These are phyloP conservation scores for Fusarium xylarioides DNA, from an alignment of 2,329 filamentous ascomycete genomes.

Conservation along the genomic window DNA sequence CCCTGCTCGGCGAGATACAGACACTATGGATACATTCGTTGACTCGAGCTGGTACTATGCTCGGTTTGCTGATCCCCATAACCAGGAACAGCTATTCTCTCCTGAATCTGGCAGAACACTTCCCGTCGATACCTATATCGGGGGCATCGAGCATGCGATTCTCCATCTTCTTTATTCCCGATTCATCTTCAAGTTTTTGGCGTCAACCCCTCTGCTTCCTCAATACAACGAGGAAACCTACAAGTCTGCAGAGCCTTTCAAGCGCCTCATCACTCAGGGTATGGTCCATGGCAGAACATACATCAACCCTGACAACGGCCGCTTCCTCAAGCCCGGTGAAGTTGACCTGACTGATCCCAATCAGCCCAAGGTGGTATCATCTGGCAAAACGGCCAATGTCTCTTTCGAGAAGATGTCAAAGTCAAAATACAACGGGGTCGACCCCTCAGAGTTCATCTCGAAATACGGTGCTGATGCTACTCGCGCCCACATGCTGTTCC, in stretches of 20 bases:
- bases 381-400: constrained; percentile 65
- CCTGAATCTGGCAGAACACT: constrained; percentile 66
- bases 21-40: constrained; percentile 97
- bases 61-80: constrained; percentile 78
- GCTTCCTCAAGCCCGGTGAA: constrained; percentile 80
- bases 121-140: constrained; percentile 88
- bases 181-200: constrained; percentile 89
- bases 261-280: constrained; percentile 83
- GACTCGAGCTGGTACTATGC: constrained; percentile 96
- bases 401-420: constrained; percentile 95
- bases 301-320: constrained; percentile 76
- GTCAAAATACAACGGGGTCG: constrained; percentile 91
- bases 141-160: constrained; percentile 90
- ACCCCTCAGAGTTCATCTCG: constrained; percentile 76
- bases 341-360: constrained; percentile 69
- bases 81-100: constrained; percentile 68
- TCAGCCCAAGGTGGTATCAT: constrained; percentile 69
- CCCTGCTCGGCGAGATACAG: constrained; percentile 81
- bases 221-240: constrained; percentile 46
- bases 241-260: constrained; percentile 76
- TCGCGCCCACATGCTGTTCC: constrained; percentile 87
- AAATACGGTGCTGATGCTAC: constrained; percentile 85
- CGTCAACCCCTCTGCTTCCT: constrained; percentile 62
- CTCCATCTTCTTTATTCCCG: constrained; percentile 88
- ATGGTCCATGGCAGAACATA: constrained; percentile 94